Conservation (phyloP, 2,329 filamentous ascomycete species). For the Trichoderma aggressivum region DNA sequence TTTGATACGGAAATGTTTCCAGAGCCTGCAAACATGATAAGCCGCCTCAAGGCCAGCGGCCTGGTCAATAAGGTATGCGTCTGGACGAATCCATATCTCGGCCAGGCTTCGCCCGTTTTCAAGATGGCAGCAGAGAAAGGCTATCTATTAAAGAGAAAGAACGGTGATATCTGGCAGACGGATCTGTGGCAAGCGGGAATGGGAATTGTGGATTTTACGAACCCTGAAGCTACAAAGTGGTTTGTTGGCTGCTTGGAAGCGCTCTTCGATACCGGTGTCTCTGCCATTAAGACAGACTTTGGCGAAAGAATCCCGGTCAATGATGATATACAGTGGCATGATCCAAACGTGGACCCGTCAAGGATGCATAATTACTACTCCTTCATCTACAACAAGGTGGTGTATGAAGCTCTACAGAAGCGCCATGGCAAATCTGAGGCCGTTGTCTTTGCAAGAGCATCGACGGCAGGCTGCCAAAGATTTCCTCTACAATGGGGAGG, state of each 20-base stretch:
- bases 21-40: constrained; percentile 62
- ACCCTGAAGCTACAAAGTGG: constrained; percentile 65
- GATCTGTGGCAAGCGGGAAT: constrained; percentile 76
- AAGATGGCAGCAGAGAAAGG: constrained; percentile 60
- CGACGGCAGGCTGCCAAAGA: constrained; percentile 64
- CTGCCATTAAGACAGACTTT: constrained; percentile 74
- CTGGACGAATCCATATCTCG: constrained; percentile 75
- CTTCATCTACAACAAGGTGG: constrained; percentile 68
- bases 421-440: constrained; percentile 52
- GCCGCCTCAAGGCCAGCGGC: constrained; percentile 59
- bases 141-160: constrained; percentile 65
- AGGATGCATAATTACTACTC: constrained; percentile 77
- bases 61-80: constrained; percentile 65
- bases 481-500: constrained; percentile 72
- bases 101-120: constrained; percentile 66
- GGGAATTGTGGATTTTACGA: constrained; percentile 72
- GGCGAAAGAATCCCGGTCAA: constrained; percentile 67
- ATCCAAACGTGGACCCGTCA: constrained; percentile 54
- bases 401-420: constrained; percentile 62
- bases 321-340: constrained; percentile 63
- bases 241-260: constrained; percentile 58
- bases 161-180: constrained; percentile 72
- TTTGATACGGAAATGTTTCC: constrained; percentile 68
- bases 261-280: constrained; percentile 66
- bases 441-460: constrained; percentile 63